A percentile compares a stretch with the other conserved stretches of the same genome.
Conservation (phyloP, 192 early-diverging fungal genomes). For the Backusella morwellensis region DNA sequence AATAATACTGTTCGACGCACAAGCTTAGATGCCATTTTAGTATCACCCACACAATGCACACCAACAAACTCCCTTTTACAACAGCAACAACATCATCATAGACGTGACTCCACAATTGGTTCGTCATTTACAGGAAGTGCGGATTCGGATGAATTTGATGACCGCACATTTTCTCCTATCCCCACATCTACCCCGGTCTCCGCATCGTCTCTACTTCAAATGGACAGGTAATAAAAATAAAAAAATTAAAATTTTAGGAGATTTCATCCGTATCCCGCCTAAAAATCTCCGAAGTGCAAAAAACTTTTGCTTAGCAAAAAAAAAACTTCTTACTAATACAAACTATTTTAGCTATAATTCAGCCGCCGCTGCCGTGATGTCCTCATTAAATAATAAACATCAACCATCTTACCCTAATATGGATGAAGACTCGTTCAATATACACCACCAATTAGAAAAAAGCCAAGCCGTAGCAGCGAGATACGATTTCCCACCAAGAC, state of each 20-base stretch:
- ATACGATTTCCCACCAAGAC: conserved; percentile 18
- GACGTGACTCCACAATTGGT: conserved; percentile 17
- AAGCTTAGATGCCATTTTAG: conserved; percentile 8
- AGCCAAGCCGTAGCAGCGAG: neutral
- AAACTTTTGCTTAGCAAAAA: neutral
- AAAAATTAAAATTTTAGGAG: neutral
- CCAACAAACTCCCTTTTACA: neutral
- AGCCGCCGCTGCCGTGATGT: conserved; percentile 5
- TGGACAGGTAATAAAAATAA: neutral
- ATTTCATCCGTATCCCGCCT: conserved; percentile 2
- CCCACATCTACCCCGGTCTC: conserved; percentile 17
- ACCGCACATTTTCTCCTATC: conserved; percentile 18
- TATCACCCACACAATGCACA: conserved; percentile 1
- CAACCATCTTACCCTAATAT: conserved; percentile 4
- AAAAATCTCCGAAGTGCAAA: neutral
- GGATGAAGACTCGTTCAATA: neutral
- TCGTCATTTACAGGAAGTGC: conserved; percentile 17
- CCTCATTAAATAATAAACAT: conserved; percentile 8
- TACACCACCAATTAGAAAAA: neutral
- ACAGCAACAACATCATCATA: conserved; percentile 7
- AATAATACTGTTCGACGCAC: conserved; percentile 6
- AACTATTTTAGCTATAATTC: neutral
- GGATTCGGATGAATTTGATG: conserved; percentile 21
- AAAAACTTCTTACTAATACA: conserved; percentile 11
- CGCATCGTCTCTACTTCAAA: conserved; percentile 18